Evolutionary conservation across 192 early-diverging fungal genomes (phyloP), one percentile per base, ranked within the genome.

Genomic region (Lobosporangium transversale): DNA sequence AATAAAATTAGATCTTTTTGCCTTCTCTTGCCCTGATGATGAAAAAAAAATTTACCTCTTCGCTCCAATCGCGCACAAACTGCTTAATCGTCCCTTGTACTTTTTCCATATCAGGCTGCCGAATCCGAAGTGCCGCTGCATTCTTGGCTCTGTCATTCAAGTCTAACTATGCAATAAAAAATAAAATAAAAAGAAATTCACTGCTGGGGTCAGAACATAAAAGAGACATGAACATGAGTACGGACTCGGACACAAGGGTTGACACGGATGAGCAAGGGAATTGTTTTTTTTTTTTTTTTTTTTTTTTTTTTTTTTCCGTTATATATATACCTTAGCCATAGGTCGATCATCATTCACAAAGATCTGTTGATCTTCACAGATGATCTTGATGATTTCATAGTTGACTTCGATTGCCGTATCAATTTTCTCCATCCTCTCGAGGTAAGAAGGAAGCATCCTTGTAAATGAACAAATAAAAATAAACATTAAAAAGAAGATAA

Each of bases 61-160:
- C 84, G 17, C 91, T 87, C 97, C 97, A 99, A 71, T 99, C 97
- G 23, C 97, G 84, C 31, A 95, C 94, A 87, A 98, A 94, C 71
- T 98, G 97, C 62, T 92, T 90, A 53, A 99, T 78, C 0, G 94
- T 98, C 53, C 89, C 91, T 26, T 92, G 84, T 12, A 98, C 82
- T 79, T 95, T 97, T 60, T 95, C 94, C 89, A 96, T 94, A 52
- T 97, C 92, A 35, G 75, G 73, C 36, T 92, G 89, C 21, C 76
- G 53, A 50, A 82, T 31, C 36, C 68, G n/a, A 66, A 80, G 42
- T 23, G 73, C 65, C 24, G 65, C 58, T 2, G 73, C 63, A 35
- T 76, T 66, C 40, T 45, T 66, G 12, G 58, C 64, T 27, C 36
- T 56, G 10, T 66, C 58, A 42, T 57, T 58, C 53, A 67, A 37